A percentile compares a stretch with the other conserved stretches of the same genome.
Evolutionary conservation across 2,329 filamentous ascomycete genomes (phyloP).

Genomic region (Teratosphaeria epicoccoides): DNA sequence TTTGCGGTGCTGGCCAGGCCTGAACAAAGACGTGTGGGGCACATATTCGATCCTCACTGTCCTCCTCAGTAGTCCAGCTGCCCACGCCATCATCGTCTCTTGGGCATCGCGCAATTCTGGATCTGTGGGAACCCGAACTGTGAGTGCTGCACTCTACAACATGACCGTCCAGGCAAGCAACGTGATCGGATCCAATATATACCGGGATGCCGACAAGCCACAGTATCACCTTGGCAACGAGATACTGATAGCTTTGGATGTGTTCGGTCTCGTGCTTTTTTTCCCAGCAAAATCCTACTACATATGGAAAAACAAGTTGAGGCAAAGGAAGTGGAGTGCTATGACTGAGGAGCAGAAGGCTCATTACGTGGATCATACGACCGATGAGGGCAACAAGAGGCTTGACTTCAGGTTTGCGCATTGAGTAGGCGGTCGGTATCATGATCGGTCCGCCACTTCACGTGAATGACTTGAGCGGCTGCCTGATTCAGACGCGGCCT

Average conservation of each 20-base stretch:
- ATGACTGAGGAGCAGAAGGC: slow-evolving; percentile 40
- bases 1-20: slow-evolving; percentile 26
- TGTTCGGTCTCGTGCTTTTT: slow-evolving; percentile 42
- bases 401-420: slow-evolving; percentile 30
- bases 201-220: slow-evolving; percentile 45
- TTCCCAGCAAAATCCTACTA: slow-evolving; percentile 45
- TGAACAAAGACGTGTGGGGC: slow-evolving; percentile 26
- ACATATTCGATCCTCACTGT: slow-evolving; percentile 31
- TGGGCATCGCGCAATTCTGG: slow-evolving; percentile 54
- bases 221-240: slow-evolving; percentile 46
- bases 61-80: slow-evolving; percentile 31
- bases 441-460: no score
- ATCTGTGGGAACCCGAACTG: slow-evolving; percentile 50
- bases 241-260: slow-evolving; percentile 41
- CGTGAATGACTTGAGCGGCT: no score
- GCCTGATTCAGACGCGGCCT: no score
- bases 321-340: slow-evolving; percentile 31
- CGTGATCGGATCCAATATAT: slow-evolving; percentile 36
- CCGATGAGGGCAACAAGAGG: slow-evolving; percentile 30
- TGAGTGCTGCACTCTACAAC: slow-evolving; percentile 54
- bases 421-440: slow-evolving; percentile 5
- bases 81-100: slow-evolving; percentile 49
- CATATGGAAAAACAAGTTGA: slow-evolving; percentile 15
- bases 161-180: slow-evolving; percentile 33
- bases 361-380: slow-evolving; percentile 35